Percentiles rank a stretch among this genome's conserved stretches.
Evolutionary conservation across 1,284 basidiomycete genomes (phyloP).

Genomic region (Ceratobasidium papillatum): DNA sequence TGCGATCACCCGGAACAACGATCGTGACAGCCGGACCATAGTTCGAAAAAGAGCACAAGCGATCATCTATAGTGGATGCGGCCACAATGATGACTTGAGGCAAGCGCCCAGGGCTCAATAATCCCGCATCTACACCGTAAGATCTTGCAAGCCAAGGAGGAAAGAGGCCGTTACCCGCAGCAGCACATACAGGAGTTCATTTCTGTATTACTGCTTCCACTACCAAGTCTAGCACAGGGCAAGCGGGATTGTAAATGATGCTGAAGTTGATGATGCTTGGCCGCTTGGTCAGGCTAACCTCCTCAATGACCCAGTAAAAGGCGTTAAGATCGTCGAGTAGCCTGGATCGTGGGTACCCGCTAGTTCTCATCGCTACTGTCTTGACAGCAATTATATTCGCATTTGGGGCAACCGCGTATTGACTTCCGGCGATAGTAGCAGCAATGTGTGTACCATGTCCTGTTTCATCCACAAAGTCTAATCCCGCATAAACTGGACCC

Average conservation of each 20-base stretch:
- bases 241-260: slow-evolving; percentile 40
- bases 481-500: slow-evolving; percentile 60
- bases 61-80: slow-evolving; percentile 51
- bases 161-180: slow-evolving; percentile 27
- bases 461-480: slow-evolving; percentile 14
- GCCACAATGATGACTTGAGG: slow-evolving; percentile 52
- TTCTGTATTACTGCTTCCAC: background rate
- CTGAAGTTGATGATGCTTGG: slow-evolving; percentile 45
- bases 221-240: slow-evolving; percentile 28
- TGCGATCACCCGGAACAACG: slow-evolving; percentile 53
- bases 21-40: slow-evolving; percentile 52
- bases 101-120: slow-evolving; percentile 51
- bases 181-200: background rate
- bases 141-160: slow-evolving; percentile 43
- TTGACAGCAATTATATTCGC: slow-evolving; percentile 87
- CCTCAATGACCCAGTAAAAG: slow-evolving; percentile 31
- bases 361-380: slow-evolving; percentile 86
- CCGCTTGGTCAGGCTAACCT: slow-evolving; percentile 16
- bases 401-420: slow-evolving; percentile 14
- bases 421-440: slow-evolving; percentile 37
- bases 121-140: slow-evolving; percentile 51
- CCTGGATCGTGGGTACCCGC: slow-evolving; percentile 82
- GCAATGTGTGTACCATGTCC: slow-evolving; percentile 41
- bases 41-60: slow-evolving; percentile 60
- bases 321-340: slow-evolving; percentile 41